Conservation (phyloP, 805 yeast genomes). For the Yamadazyma akitaensis region DNA sequence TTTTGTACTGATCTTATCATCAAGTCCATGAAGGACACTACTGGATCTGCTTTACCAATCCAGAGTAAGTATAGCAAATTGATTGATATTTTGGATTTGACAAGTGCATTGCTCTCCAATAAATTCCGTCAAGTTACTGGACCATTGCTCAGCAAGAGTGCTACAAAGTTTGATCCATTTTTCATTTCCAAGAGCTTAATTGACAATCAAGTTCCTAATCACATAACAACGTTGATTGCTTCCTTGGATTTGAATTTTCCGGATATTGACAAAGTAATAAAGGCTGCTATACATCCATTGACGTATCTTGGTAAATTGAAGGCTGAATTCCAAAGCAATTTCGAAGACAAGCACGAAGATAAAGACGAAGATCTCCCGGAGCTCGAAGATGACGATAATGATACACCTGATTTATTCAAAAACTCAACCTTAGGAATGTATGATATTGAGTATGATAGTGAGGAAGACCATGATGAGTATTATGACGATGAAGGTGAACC, state of each 20-base stretch:
- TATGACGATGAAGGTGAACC: constrained; percentile 32
- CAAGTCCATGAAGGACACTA: constrained; percentile 57
- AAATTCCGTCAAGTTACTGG: constrained; percentile 40
- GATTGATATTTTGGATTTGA: constrained; percentile 50
- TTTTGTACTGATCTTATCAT: constrained; percentile 67
- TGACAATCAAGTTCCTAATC: constrained; percentile 60
- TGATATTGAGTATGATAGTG: constrained; percentile 72
- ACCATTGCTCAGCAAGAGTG: constrained; percentile 44
- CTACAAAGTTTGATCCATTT: constrained; percentile 58
- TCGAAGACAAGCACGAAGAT: constrained; percentile 41
- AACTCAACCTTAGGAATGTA: constrained; percentile 95
- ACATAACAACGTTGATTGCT: constrained; percentile 58
- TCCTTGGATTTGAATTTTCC: constrained; percentile 75
- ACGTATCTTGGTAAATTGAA: constrained; percentile 56
- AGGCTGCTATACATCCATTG: constrained; percentile 56
- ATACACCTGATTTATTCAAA: constrained; percentile 76
- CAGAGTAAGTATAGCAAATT: constrained; percentile 45
- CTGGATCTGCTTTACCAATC: constrained; percentile 10
- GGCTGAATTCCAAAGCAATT: constrained; percentile 52
- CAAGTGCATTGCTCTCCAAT: constrained; percentile 41
- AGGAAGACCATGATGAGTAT: constrained; percentile 49
- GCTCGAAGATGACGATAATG: constrained; percentile 58
- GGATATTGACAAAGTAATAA: constrained; percentile 55
- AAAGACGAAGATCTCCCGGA: constrained; percentile 36
- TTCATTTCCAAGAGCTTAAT: constrained; percentile 62